Evolutionary conservation across 2,329 filamentous ascomycete species (phyloP).

Genomic region (Huntiella omanensis): DNA sequence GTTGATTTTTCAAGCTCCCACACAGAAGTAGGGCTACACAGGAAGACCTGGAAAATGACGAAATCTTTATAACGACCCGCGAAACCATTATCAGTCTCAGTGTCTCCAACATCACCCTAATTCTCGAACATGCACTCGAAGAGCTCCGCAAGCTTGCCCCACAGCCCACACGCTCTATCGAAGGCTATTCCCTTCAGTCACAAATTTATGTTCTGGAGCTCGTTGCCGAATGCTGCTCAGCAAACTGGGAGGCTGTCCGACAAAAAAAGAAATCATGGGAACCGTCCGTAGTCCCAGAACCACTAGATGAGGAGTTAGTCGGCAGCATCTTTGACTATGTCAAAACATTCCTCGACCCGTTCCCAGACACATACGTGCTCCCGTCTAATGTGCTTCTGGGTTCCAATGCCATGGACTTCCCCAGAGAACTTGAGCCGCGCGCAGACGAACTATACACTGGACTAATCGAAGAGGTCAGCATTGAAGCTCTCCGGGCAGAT

Average conservation of each 20-base stretch:
- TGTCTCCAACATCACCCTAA: constrained; percentile 29
- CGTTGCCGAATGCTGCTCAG: constrained; percentile 44
- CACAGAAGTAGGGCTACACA: constrained; percentile 40
- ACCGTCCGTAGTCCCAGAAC: constrained; percentile 17
- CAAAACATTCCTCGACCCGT: constrained; percentile 37
- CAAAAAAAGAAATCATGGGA: constrained; percentile 11
- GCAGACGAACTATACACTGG: constrained; percentile 8
- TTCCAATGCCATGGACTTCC: constrained; percentile 7
- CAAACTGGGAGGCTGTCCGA: constrained; percentile 35
- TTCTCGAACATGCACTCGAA: constrained; percentile 37
- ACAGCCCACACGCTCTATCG: constrained; percentile 28
- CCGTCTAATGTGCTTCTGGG: constrained; percentile 37
- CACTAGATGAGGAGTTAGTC: constrained; percentile 32
- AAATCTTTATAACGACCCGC: constrained; percentile 40
- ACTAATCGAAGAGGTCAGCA: constrained; percentile 4
- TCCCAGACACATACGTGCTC: constrained; percentile 37
- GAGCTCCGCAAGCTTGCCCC: constrained; percentile 39
- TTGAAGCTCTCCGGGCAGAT: constrained; percentile 7
- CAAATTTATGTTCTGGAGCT: constrained; percentile 46
- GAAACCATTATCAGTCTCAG: constrained; percentile 43
- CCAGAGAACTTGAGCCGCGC: constrained; percentile 5
- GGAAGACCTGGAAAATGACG: constrained; percentile 39
- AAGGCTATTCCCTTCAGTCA: constrained; percentile 39
- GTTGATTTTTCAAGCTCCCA: constrained; percentile 29
- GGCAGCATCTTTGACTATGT: constrained; percentile 35